These are phyloP conservation scores for Trichosanthes truncata DNA, from an alignment of 306 rosid genomes.

Conservation along the genomic window DNA sequence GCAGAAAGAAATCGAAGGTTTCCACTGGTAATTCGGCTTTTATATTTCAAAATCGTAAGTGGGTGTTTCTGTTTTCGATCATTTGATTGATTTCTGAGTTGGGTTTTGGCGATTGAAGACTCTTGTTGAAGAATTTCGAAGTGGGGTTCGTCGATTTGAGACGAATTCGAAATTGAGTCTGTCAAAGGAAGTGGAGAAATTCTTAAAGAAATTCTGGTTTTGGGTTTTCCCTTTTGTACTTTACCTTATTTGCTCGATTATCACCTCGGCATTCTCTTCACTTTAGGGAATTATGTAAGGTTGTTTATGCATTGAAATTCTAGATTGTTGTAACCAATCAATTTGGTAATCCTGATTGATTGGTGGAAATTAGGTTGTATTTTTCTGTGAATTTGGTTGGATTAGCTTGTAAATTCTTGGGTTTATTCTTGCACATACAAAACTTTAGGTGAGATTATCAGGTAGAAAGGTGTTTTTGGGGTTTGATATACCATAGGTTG, in stretches of 20 bases:
- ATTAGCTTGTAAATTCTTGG: background rate
- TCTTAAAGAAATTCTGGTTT: background rate
- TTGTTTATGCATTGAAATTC: background rate
- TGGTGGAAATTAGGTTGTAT: constrained; percentile 7
- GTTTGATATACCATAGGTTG: too few species aligned
- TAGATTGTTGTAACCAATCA: background rate
- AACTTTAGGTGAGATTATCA: background rate
- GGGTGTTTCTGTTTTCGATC: background rate
- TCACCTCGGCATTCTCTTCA: constrained; percentile 25
- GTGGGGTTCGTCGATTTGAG: background rate
- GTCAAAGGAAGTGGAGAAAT: constrained; percentile 2
- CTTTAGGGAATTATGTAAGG: background rate
- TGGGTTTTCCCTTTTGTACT: background rate
- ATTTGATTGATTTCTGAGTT: constrained; percentile 3
- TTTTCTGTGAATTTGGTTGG: background rate
- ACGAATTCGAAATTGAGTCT: background rate
- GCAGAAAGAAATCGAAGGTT: constrained; percentile 1
- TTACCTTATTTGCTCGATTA: background rate
- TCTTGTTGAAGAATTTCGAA: background rate
- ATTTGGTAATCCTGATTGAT: background rate
- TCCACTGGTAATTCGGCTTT: background rate
- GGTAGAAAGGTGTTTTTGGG: background rate
- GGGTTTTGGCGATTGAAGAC: background rate
- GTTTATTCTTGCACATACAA: background rate
- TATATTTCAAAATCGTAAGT: background rate